These are phyloP conservation scores for Leccinum subgranulosum DNA, from an alignment of 768 basidiomycete genomes.

Conservation along the genomic window DNA sequence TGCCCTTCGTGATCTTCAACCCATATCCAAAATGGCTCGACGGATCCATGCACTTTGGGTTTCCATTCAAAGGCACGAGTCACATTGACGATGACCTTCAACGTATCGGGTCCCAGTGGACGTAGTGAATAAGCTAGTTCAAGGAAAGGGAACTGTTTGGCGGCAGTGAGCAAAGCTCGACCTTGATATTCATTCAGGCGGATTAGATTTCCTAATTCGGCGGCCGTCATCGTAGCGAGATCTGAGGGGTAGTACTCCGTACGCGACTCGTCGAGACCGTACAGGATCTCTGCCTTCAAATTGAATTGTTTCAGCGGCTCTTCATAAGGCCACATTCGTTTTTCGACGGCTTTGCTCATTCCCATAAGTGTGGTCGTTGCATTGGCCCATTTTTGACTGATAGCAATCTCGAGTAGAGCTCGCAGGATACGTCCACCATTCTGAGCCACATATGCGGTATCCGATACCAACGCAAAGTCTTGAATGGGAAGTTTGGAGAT, in stretches of 20 bases:
- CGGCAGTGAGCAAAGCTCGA: conserved; percentile 69
- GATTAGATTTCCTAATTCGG: conserved; percentile 72
- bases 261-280: conserved; percentile 75
- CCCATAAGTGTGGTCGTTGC: conserved; percentile 77
- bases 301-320: conserved; percentile 84
- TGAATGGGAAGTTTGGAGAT: conserved; percentile 81
- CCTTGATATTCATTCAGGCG: conserved; percentile 88
- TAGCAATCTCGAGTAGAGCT: conserved; percentile 91
- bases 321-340: conserved; percentile 91
- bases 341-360: conserved; percentile 91
- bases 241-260: conserved; percentile 78
- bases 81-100: conserved; percentile 69
- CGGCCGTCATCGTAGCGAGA: conserved; percentile 62
- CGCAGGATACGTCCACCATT: conserved; percentile 93
- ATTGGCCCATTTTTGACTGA: conserved; percentile 89
- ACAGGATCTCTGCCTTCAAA: conserved; percentile 73
- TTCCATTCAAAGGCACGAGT: conserved; percentile 78
- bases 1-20: conserved; percentile 80
- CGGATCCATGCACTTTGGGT: conserved; percentile 63
- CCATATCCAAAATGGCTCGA: conserved; percentile 96
- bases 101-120: conserved; percentile 80
- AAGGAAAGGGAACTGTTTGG: conserved; percentile 80
- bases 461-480: conserved; percentile 95
- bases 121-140: conserved; percentile 64
- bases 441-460: conserved; percentile 90